Conservation (phyloP, 306 rosid genomes). For the Oxytropis ochrocephala region DNA sequence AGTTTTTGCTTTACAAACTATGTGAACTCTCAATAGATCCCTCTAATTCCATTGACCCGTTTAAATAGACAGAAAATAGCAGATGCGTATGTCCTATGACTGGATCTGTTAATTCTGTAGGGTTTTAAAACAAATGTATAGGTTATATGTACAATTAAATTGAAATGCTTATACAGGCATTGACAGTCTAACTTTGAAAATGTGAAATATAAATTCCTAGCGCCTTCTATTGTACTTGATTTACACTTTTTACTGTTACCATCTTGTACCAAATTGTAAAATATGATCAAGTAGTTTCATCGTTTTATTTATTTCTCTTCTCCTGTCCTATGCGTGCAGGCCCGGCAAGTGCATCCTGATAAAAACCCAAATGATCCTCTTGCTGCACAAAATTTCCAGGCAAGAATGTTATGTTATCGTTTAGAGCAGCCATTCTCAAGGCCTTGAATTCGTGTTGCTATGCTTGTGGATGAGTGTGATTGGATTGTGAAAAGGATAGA, state of each 20-base stretch:
- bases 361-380: slow-evolving; percentile 95
- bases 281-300: not conserved
- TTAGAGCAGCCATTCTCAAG: not conserved
- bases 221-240: not conserved
- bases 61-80: slow-evolving; percentile 3
- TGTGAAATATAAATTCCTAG: not conserved
- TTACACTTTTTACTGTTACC: not conserved
- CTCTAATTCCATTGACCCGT: not conserved
- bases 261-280: not conserved
- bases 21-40: not conserved
- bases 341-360: slow-evolving; percentile 98
- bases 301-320: not conserved
- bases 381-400: slow-evolving; percentile 98
- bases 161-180: slow-evolving; percentile 10
- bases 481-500: not conserved
- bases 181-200: not conserved
- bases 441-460: not conserved
- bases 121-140: not conserved
- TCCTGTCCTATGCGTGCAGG: slow-evolving; percentile 43
- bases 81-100: not conserved
- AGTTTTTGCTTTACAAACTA: not conserved
- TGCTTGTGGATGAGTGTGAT: not conserved
- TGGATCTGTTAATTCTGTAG: slow-evolving; percentile 24
- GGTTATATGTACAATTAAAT: not conserved
- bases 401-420: slow-evolving; percentile 22